A percentile compares a stretch with the other conserved stretches of the same genome.
phyloP scores from a whole-genome alignment of 1,284 basidiomycete species.

The Boletellus deceptivus region DNA sequence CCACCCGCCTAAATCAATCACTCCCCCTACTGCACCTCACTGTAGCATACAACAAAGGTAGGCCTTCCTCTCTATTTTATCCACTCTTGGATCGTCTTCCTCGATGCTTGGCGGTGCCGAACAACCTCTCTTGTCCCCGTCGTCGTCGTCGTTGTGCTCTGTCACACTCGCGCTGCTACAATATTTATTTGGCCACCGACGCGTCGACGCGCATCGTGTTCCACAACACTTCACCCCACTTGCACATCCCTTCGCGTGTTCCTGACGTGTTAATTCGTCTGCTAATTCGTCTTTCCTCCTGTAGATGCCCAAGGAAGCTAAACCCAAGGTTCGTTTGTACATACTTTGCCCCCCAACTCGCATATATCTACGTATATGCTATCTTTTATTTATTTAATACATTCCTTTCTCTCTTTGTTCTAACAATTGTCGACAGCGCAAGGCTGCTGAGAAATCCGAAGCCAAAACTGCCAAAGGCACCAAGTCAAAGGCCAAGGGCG shows the following conservation, averaged over 20 bases:
- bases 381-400: constrained; percentile 1
- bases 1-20: constrained; percentile 36
- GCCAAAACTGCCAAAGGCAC: constrained; percentile 66
- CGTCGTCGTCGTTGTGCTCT: constrained; percentile 14
- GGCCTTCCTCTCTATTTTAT: constrained; percentile 22
- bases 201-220: constrained; percentile 35
- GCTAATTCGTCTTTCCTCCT: constrained; percentile 36
- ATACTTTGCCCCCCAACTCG: constrained; percentile 1
- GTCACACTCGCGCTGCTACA: constrained; percentile 13
- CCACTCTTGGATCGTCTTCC: constrained; percentile 21
- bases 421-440: constrained; percentile 50
- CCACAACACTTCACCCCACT: constrained; percentile 25
- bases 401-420: constrained; percentile 1
- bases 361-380: constrained; percentile 25
- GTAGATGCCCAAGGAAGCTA: constrained; percentile 84
- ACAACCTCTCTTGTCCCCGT: constrained; percentile 10
- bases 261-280: constrained; percentile 33
- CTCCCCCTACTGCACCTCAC: constrained; percentile 19
- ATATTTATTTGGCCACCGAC: constrained; percentile 35
- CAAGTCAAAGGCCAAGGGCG: constrained; percentile 52
- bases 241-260: constrained; percentile 23
- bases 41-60: constrained; percentile 34
- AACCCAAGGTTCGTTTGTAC: constrained; percentile 59
- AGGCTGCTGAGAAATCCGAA: constrained; percentile 70
- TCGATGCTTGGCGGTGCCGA: constrained; percentile 23